A percentile compares a stretch with the other conserved stretches of the same genome.
These are phyloP conservation scores for Dactylis glomerata DNA, from an alignment of 176 grass and related monocot genomes.

Conservation along the genomic window DNA sequence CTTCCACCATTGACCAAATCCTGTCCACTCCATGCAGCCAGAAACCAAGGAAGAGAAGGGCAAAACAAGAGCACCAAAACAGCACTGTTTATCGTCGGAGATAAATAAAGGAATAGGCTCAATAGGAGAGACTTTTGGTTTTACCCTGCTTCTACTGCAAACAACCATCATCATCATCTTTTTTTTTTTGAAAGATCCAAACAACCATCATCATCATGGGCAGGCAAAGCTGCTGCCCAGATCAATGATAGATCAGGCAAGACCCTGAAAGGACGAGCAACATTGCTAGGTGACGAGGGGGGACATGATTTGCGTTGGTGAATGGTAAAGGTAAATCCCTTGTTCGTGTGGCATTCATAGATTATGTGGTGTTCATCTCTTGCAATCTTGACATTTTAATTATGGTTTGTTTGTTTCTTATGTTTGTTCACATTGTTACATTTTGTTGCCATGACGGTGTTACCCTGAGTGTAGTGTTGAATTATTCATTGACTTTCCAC, in stretches of 20 bases:
- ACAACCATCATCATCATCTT: conserved; percentile 39
- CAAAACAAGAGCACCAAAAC: background rate
- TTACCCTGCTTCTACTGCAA: conserved; percentile 22
- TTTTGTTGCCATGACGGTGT: background rate
- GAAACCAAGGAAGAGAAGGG: background rate
- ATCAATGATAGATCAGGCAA: conserved; percentile 26
- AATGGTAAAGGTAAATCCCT: conserved; percentile 13
- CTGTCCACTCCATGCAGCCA: conserved; percentile 34
- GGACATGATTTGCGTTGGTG: background rate
- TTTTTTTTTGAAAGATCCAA: too few relatives aligned
- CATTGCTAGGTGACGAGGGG: conserved; percentile 10
- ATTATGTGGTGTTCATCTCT: background rate
- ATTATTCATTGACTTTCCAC: background rate
- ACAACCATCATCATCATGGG: conserved; percentile 35
- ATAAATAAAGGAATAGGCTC: conserved; percentile 22
- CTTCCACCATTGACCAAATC: conserved; percentile 36
- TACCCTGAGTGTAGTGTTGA: background rate
- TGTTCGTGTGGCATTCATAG: background rate
- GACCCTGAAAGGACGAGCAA: background rate
- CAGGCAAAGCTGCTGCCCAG: conserved; percentile 30
- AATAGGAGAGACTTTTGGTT: conserved; percentile 41
- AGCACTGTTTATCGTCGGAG: background rate
- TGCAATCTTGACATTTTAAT: background rate
- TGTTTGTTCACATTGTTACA: background rate
- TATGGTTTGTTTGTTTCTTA: background rate